Evolutionary conservation across 2,329 filamentous ascomycete genomes (phyloP).

Genomic region (Curvularia hawaiiensis): DNA sequence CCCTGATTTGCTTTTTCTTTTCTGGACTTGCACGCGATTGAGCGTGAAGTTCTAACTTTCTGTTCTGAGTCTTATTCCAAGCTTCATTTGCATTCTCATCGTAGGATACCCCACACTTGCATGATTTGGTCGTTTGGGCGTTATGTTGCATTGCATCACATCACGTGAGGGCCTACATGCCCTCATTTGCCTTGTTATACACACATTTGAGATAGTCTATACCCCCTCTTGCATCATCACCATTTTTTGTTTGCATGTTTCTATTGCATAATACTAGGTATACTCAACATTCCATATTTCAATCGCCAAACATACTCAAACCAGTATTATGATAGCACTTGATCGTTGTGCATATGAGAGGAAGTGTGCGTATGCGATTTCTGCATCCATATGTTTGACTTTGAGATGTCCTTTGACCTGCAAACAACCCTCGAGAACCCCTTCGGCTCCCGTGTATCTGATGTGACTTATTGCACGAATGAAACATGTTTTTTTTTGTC

Average conservation of each 20-base stretch:
- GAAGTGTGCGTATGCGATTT: background rate
- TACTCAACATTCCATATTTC: background rate
- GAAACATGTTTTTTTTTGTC: no score
- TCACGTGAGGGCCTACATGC: background rate
- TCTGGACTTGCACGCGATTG: background rate
- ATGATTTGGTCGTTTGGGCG: constrained; percentile 7
- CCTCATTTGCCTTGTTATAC: background rate
- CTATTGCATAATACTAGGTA: background rate
- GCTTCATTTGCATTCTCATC: background rate
- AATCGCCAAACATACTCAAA: background rate
- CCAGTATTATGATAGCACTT: background rate
- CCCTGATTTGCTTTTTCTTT: background rate
- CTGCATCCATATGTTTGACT: background rate
- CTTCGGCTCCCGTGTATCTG: no score
- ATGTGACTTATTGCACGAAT: no score
- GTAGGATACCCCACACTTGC: constrained; percentile 12
- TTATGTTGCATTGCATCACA: constrained; percentile 5
- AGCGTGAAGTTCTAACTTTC: background rate
- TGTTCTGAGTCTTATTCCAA: background rate
- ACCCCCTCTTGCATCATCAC: background rate
- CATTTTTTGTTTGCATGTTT: background rate
- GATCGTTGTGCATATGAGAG: background rate
- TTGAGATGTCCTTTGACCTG: no score
- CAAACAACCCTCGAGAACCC: no score
- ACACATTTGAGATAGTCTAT: background rate